Base-by-base conservation (phyloP, 2,329 filamentous ascomycete species). In the Calycina marina region DNA sequence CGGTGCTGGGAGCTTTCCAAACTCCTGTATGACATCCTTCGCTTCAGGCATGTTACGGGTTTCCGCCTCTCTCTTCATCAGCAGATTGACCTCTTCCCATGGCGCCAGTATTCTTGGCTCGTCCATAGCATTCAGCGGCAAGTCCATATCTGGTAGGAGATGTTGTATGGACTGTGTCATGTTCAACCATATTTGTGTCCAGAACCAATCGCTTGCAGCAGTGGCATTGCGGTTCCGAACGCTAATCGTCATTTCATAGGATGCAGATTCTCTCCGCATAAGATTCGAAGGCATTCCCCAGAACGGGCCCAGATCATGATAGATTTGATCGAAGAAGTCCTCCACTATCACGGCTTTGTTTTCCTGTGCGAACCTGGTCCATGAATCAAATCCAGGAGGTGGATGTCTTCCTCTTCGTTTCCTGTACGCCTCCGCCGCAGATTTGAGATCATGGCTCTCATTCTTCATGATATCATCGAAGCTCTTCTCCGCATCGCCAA, bases 61-160 rank as follows among this genome's bases (percentile, higher is more conserved):
- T 8, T 52, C 49, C 31, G 56, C 52, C 44, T 72, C 72, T 26
- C 57, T 53, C 10, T 55, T 52, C 18, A 75, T 59, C 30, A 67
- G 56, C 14, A 56, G 55, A 18, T 64, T 56, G 25, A 77, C 62
- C 8, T 64, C 57, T 31, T 75, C 63, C 55, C 63, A 72, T 5
- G 67, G 62, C 1, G 70, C 65, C 17, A 76, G 53, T 12, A 78
- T 54, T n/a, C 73, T 59, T 9, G 72, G 63, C 49, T 77, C 71
- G 47, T 77, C 72, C 59, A 74, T 64, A 30, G 65, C 61, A 49
- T 77, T 77, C 53, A 77, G 64, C 8, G 71, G 63, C 56, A 78
- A 72, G 46, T 77, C 72, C 48, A 78, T 65, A 42, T 78, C 72
- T 2, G 73, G 73, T 13, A 78, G 49, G 28, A 63, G 53, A 10